phyloP scores from a whole-genome alignment of 177 flowering plant species.

The Vitis hybrid region DNA sequence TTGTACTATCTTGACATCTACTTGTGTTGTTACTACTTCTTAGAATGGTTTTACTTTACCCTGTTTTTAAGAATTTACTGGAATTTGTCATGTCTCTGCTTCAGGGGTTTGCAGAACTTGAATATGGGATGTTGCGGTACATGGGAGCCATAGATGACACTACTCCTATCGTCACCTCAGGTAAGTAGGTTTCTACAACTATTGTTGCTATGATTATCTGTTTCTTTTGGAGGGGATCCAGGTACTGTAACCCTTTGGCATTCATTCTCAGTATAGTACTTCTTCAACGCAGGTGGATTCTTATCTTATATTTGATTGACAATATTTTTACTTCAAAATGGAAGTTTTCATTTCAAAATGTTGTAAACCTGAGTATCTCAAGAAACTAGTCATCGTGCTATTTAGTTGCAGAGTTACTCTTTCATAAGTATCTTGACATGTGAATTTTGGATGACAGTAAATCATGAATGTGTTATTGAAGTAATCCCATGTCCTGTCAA shows the following conservation, averaged over 20 bases:
- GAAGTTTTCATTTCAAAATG: neutral
- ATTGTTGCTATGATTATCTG: no score
- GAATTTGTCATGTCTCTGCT: conserved; percentile 4
- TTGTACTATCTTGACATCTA: no score
- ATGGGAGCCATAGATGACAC: conserved; percentile 90
- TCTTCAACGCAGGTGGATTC: neutral
- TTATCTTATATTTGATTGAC: neutral
- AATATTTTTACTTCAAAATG: neutral
- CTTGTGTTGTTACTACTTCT: no score
- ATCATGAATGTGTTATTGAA: no score
- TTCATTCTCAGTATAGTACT: no score
- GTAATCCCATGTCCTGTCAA: no score
- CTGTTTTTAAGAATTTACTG: neutral
- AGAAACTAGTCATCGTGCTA: neutral
- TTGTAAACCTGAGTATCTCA: neutral
- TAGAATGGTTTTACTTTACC: neutral
- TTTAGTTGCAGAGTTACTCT: neutral
- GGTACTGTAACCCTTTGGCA: no score
- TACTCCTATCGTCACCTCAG: conserved; percentile 73
- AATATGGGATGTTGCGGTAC: conserved; percentile 85
- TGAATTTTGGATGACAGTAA: no score
- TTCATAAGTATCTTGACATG: no score
- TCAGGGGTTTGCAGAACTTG: conserved; percentile 94
- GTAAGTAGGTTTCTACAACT: conserved; percentile 27
- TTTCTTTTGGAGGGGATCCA: no score